Evolutionary conservation across 1,284 basidiomycete genomes (phyloP).

Genomic region (Puccinia coronata): DNA sequence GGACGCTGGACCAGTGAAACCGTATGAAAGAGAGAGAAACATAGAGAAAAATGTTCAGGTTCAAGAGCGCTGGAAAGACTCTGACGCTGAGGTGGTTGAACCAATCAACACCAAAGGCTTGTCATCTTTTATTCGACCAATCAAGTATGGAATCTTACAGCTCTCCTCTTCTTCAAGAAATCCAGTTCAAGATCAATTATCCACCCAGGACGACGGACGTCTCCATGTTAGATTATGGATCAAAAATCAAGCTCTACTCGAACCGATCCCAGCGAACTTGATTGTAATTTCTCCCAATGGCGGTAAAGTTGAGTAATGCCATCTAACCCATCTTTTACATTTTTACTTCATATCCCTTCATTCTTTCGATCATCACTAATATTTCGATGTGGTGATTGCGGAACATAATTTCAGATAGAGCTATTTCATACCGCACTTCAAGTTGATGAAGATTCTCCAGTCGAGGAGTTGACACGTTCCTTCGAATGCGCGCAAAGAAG

Average conservation of each 20-base stretch:
- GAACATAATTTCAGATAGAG: neutral
- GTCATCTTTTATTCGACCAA: slow-evolving; percentile 8
- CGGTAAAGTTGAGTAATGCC: neutral
- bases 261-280: neutral
- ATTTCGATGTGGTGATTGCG: neutral
- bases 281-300: neutral
- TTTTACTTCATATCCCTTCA: neutral
- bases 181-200: neutral
- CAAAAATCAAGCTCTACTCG: neutral
- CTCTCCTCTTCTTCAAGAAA: neutral
- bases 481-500: neutral
- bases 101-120: slow-evolving; percentile 8
- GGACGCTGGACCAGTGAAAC: too few species aligned
- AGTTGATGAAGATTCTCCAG: neutral
- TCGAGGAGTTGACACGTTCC: neutral
- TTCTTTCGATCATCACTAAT: neutral
- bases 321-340: neutral
- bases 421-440: neutral
- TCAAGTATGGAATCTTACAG: slow-evolving; percentile 34
- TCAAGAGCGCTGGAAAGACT: too few species aligned
- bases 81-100: neutral
- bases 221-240: slow-evolving; percentile 25
- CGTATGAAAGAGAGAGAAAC: neutral
- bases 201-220: neutral
- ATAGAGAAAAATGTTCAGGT: too few species aligned